Conservation (phyloP, 345 rosid species). For the Cardiospermum halicacabum region DNA sequence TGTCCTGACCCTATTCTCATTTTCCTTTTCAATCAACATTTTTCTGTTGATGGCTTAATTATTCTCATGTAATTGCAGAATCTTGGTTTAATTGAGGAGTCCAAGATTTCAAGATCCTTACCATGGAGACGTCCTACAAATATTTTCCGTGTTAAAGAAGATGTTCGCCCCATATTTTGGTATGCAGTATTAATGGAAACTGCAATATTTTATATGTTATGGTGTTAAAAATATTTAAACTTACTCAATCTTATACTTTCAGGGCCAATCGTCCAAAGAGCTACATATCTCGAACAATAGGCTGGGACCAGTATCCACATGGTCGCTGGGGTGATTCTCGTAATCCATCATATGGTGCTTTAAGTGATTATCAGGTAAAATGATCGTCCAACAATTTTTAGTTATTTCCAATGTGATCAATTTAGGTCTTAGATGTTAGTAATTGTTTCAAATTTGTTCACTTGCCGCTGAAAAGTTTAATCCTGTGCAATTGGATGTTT, state of each 20-base stretch:
- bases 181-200: slow-evolving; percentile 21
- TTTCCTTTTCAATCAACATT: neutral
- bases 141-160: slow-evolving; percentile 85
- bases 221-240: no score
- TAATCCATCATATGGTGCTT: slow-evolving; percentile 83
- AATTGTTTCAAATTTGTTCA: neutral
- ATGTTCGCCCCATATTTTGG: slow-evolving; percentile 97
- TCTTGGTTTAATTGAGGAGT: slow-evolving; percentile 92
- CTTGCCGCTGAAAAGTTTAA: neutral
- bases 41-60: slow-evolving; percentile 1
- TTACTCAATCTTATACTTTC: slow-evolving; percentile 21
- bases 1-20: slow-evolving; percentile 12
- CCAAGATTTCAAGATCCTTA: slow-evolving; percentile 66
- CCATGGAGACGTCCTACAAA: slow-evolving; percentile 97
- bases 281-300: slow-evolving; percentile 78
- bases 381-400: neutral
- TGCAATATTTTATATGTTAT: slow-evolving; percentile 7
- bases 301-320: slow-evolving; percentile 88
- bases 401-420: neutral
- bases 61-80: slow-evolving; percentile 61
- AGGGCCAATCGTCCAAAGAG: slow-evolving; percentile 99
- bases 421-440: neutral
- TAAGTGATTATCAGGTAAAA: slow-evolving; percentile 78
- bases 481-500: neutral
- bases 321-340: slow-evolving; percentile 94